A percentile compares a stretch with the other conserved stretches of the same genome.
Conservation (phyloP, 345 rosid species). For the Anacardium occidentale region DNA sequence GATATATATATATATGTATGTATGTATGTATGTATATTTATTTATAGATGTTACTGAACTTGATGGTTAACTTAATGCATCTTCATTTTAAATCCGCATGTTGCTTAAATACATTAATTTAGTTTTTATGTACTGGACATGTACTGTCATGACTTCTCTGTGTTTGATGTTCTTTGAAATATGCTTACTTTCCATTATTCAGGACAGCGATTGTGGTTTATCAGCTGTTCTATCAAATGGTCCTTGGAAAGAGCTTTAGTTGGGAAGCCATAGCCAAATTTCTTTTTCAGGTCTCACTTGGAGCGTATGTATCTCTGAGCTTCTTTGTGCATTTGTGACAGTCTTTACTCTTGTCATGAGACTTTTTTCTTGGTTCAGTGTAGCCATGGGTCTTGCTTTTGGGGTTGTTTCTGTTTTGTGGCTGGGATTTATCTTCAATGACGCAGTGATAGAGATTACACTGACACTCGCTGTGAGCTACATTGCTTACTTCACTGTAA, state of each 20-base stretch:
- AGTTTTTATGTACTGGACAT: neutral
- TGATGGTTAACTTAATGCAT: conserved; percentile 1
- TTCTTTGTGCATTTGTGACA: conserved; percentile 7
- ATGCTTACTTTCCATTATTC: conserved; percentile 27
- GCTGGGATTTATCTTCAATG: conserved; percentile 91
- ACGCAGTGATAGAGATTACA: conserved; percentile 86
- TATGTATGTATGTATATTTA: no score
- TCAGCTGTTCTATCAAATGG: conserved; percentile 87
- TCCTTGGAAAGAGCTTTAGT: conserved; percentile 56
- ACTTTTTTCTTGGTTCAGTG: conserved; percentile 53
- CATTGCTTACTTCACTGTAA: conserved; percentile 78
- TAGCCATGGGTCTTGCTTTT: conserved; percentile 84
- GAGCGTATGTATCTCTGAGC: conserved; percentile 72
- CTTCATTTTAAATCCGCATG: conserved; percentile 6
- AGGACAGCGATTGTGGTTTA: conserved; percentile 96
- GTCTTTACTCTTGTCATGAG: conserved; percentile 18
- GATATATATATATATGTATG: neutral
- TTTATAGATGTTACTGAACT: neutral
- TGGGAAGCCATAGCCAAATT: conserved; percentile 61
- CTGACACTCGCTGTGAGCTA: conserved; percentile 95
- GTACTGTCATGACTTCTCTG: conserved; percentile 14
- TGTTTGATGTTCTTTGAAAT: conserved; percentile 16
- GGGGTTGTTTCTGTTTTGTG: conserved; percentile 88
- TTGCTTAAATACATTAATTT: conserved; percentile 5
- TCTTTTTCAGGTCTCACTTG: conserved; percentile 69